A percentile compares a stretch with the other conserved stretches of the same genome.
Evolutionary conservation across 176 grass and related monocot genomes (phyloP).

Genomic region (Rhipidocladum racemiflorum): DNA sequence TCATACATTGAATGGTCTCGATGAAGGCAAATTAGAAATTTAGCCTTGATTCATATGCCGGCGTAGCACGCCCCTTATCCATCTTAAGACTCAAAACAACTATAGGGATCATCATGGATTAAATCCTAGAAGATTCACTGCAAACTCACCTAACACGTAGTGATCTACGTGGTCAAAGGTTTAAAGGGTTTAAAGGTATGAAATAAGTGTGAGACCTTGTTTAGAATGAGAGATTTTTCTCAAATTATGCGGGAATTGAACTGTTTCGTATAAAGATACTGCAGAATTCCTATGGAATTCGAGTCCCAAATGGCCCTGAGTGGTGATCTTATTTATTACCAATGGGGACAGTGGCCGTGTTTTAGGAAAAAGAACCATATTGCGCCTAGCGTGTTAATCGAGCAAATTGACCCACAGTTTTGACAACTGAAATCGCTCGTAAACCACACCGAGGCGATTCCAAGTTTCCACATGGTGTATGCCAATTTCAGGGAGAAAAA

Average conservation of each 20-base stretch:
- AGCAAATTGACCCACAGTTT: not conserved
- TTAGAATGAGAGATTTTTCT: not conserved
- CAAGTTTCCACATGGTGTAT: not conserved
- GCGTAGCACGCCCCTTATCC: not conserved
- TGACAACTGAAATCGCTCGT: not conserved
- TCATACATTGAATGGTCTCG: not conserved
- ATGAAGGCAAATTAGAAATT: not conserved
- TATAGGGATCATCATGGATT: too few species aligned
- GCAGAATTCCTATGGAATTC: not conserved
- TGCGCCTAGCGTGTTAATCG: not conserved
- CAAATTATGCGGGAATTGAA: not conserved
- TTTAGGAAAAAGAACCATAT: not conserved
- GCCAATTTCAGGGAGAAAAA: not conserved
- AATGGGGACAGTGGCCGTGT: not conserved
- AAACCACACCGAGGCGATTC: not conserved
- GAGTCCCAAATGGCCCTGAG: not conserved
- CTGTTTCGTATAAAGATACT: too few species aligned
- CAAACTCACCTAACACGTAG: too few species aligned
- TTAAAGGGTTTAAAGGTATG: too few species aligned
- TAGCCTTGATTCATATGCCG: not conserved
- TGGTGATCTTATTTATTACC: not conserved
- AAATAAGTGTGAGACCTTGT: too few species aligned
- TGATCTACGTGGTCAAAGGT: too few species aligned
- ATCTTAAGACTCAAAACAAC: too few species aligned
- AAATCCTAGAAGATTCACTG: too few species aligned